These are phyloP conservation scores for Beta macrorhiza DNA, from an alignment of 179 eudicot genomes.

Conservation along the genomic window DNA sequence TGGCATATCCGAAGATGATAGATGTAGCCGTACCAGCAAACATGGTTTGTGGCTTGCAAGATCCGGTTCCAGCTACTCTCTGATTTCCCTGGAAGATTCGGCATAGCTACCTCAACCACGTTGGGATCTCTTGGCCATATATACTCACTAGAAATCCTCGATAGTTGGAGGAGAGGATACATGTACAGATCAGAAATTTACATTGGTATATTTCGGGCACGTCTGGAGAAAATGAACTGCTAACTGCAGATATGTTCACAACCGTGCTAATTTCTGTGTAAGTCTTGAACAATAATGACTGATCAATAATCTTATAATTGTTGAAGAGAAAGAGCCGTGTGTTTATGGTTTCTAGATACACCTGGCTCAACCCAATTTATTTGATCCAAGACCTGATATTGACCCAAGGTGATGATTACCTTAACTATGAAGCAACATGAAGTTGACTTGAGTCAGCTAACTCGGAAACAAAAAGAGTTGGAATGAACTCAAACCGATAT, in stretches of 20 bases:
- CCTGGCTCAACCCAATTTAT: no score
- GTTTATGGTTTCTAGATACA: no score
- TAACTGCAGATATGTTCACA: not conserved
- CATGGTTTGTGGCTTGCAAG: conserved; percentile 88
- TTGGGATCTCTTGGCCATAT: not conserved
- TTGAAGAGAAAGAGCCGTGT: no score
- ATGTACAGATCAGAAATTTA: not conserved
- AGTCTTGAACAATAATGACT: not conserved
- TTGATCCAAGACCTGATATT: no score
- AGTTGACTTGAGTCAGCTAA: no score
- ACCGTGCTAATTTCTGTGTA: not conserved
- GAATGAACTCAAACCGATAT: no score
- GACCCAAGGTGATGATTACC: no score
- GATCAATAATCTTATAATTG: no score
- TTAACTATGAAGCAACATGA: no score
- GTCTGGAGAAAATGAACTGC: not conserved
- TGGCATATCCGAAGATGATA: conserved; percentile 90
- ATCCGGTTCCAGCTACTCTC: conserved; percentile 34
- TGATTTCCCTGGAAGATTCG: not conserved
- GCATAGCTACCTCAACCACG: not conserved
- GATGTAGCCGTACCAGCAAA: conserved; percentile 91
- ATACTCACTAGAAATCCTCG: no score
- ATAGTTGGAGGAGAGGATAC: not conserved
- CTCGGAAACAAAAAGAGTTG: no score
- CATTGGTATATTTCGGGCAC: not conserved